Percentiles rank a stretch among this genome's conserved stretches.
phyloP scores from a whole-genome alignment of 805 yeast species.

The Saccharomycopsis fodiens region DNA sequence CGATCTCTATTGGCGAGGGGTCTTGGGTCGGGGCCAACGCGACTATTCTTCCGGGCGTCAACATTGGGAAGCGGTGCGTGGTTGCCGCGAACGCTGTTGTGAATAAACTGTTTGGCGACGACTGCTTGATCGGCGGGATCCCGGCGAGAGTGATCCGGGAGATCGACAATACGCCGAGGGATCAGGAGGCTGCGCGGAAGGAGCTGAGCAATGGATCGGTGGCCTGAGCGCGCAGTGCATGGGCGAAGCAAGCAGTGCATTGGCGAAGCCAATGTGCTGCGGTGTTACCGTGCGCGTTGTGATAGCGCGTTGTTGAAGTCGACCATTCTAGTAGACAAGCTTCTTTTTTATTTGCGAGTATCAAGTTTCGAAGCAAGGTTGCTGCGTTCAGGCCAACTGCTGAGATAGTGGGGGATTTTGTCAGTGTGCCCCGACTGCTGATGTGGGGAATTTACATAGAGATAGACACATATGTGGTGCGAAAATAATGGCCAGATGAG shows the following conservation, averaged over 20 bases:
- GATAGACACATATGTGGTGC: no score
- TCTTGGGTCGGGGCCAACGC: conserved; percentile 63
- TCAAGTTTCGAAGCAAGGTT: no score
- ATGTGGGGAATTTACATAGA: no score
- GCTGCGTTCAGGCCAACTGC: no score
- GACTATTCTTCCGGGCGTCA: conserved; percentile 55
- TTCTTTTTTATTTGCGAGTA: neutral
- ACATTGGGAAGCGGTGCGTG: conserved; percentile 52
- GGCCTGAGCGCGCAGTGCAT: no score
- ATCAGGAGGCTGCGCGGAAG: neutral
- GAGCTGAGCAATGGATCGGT: conserved; percentile 1
- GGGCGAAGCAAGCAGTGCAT: no score
- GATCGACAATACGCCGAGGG: conserved; percentile 1
- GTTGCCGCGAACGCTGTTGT: conserved; percentile 69
- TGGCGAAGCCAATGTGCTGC: no score
- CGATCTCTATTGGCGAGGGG: conserved; percentile 52
- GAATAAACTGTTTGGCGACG: conserved; percentile 45
- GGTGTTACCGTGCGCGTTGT: no score
- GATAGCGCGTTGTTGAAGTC: neutral
- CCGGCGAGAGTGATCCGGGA: conserved; percentile 45
- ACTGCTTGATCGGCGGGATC: conserved; percentile 49
- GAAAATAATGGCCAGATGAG: no score
- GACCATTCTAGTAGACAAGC: neutral
- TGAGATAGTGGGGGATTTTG: no score
- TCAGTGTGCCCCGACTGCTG: no score